Conservation (phyloP, 2,329 filamentous ascomycete species). For the Ophiostoma tasmaniense region DNA sequence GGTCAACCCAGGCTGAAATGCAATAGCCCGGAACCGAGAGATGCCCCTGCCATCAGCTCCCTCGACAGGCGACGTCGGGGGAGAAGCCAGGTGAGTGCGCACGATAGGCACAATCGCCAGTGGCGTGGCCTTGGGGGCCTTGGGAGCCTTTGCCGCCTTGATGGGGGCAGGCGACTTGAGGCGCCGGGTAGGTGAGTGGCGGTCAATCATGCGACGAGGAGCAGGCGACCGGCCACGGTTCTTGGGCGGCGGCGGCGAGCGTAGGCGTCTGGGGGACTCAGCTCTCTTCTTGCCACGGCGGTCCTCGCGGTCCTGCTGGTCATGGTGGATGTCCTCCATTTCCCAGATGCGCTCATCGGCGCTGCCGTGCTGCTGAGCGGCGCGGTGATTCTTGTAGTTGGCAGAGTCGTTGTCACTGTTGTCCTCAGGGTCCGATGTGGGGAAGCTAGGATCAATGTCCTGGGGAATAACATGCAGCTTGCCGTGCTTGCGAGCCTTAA, state of each 20-base stretch:
- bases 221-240: slow-evolving; percentile 46
- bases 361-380: slow-evolving; percentile 38
- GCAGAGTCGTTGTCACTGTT: slow-evolving; percentile 63
- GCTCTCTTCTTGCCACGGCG: slow-evolving; percentile 43
- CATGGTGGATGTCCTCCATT: slow-evolving; percentile 57
- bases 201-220: slow-evolving; percentile 51
- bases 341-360: slow-evolving; percentile 57
- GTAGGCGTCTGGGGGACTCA: slow-evolving; percentile 53
- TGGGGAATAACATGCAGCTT: slow-evolving; percentile 83
- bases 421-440: slow-evolving; percentile 84
- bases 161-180: slow-evolving; percentile 58
- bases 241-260: slow-evolving; percentile 47
- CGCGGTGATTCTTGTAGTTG: slow-evolving; percentile 11
- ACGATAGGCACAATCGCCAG: slow-evolving; percentile 21
- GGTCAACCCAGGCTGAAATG: slow-evolving; percentile 56
- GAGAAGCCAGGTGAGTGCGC: slow-evolving; percentile 33
- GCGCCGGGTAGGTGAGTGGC: slow-evolving; percentile 58
- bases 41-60: slow-evolving; percentile 32
- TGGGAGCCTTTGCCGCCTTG: slow-evolving; percentile 14
- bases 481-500: slow-evolving; percentile 70
- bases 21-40: slow-evolving; percentile 35
- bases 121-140: not conserved
- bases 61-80: slow-evolving; percentile 34
- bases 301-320: slow-evolving; percentile 44
- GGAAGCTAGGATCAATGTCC: slow-evolving; percentile 95